Evolutionary conservation across 345 rosid species (phyloP), one percentile per base, ranked within the genome.

Genomic region (Melaleuca quinquenervia): DNA sequence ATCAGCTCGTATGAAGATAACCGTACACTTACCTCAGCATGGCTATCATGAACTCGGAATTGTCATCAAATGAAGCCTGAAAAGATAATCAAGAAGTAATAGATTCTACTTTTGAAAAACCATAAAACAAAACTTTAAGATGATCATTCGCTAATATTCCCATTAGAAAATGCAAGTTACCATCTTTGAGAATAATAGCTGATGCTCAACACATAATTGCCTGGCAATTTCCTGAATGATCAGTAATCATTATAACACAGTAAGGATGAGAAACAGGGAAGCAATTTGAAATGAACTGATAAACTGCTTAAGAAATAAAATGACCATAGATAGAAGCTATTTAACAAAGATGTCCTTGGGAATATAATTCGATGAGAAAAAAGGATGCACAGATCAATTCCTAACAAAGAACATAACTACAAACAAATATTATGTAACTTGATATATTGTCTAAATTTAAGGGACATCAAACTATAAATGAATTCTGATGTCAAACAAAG

Each of bases 61-160:
- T 96, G 87, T 97, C 99, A 90, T 96, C 98, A 90, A 91, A 95
- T 56, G 98, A 97, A 87, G 98, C 98, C 98, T 97, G 86, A 76
- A 90, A 91, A 88, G 86, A 83, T 84, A 56, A 83, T 32, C 8
- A 20, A 52, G 41, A 36, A 70, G 4, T 70, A 36, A 32, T 70
- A 36, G 26, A 70, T 5, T 70, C 41, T 32, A 32, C 48, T 36
- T 70, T 70, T 3, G 1, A 18, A 62, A 29, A 64, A 64, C 44
- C 7, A 64, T 58, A 15, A 64, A 22, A 16, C 76, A 64, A 70
- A 70, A 32, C 3, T 70, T 70, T 36, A 36, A 36, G 48, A 70
- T 70, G 13, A 18, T 36, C 13, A 70, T 70, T 70, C 11, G 48
- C 24, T 70, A 70, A 64, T 70, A 70, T 70, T 70, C 80, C 45